Evolutionary conservation across 1,284 basidiomycete species (phyloP).

Genomic region (Puccinia triticina): DNA sequence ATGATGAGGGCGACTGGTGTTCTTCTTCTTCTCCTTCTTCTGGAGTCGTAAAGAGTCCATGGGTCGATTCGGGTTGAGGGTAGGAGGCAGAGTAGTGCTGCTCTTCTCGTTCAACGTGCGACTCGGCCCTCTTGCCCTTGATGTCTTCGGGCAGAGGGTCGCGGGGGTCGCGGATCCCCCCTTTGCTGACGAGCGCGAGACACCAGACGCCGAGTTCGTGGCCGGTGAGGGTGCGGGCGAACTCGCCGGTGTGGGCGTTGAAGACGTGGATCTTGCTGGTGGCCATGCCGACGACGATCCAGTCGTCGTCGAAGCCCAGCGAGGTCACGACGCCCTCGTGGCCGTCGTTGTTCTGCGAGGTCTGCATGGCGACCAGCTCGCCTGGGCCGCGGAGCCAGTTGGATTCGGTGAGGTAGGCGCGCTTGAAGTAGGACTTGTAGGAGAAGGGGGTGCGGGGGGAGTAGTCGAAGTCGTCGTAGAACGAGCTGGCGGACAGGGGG

Average conservation of each 20-base stretch:
- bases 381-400: slow-evolving; percentile 82
- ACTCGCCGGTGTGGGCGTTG: slow-evolving; percentile 75
- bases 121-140: slow-evolving; percentile 7
- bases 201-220: slow-evolving; percentile 92
- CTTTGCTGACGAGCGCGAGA: slow-evolving; percentile 69
- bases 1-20: not conserved
- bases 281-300: slow-evolving; percentile 87
- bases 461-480: slow-evolving; percentile 48
- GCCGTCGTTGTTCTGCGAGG: slow-evolving; percentile 69
- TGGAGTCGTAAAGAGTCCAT: not conserved
- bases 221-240: slow-evolving; percentile 76
- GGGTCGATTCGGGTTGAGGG: too few relatives aligned
- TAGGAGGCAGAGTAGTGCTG: not conserved
- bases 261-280: slow-evolving; percentile 87
- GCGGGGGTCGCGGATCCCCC: slow-evolving; percentile 53
- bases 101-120: slow-evolving; percentile 13
- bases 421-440: slow-evolving; percentile 74
- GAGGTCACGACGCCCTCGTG: slow-evolving; percentile 72
- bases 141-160: slow-evolving; percentile 43
- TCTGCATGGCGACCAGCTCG: slow-evolving; percentile 73
- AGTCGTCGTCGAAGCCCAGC: slow-evolving; percentile 79
- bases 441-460: slow-evolving; percentile 62
- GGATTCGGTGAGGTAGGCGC: slow-evolving; percentile 75
- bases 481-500: slow-evolving; percentile 38
- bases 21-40: too few relatives aligned